phyloP scores from a whole-genome alignment of 306 rosid species.

The Potentilla sterilis region DNA sequence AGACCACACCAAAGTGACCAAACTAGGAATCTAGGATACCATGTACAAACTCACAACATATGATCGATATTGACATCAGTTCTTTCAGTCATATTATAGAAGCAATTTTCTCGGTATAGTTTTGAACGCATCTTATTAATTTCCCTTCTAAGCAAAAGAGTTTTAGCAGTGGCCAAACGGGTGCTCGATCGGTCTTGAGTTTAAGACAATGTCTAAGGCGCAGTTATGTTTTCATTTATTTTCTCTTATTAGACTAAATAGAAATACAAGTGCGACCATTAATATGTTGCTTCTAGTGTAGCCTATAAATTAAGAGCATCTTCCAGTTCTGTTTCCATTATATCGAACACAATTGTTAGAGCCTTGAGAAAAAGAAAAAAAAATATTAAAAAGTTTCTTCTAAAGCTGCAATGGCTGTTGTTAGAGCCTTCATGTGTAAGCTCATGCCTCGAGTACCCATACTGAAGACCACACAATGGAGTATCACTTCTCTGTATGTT shows the following conservation, averaged over 20 bases:
- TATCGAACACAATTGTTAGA: not conserved
- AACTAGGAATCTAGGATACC: too few species aligned
- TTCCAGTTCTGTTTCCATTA: not conserved
- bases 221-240: not conserved
- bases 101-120: too few species aligned
- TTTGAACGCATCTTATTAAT: too few species aligned
- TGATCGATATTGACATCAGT: too few species aligned
- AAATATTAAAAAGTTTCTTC: not conserved
- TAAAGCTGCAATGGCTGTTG: not conserved
- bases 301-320: not conserved
- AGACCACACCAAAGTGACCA: too few species aligned
- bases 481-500: not conserved
- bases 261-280: not conserved
- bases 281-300: not conserved
- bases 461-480: not conserved
- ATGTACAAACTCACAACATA: too few species aligned
- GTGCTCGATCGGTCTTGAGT: not conserved
- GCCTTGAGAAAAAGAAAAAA: too few species aligned
- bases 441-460: not conserved
- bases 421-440: slow-evolving; percentile 9
- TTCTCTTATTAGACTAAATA: not conserved
- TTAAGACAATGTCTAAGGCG: not conserved
- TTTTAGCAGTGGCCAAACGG: not conserved
- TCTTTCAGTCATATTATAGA: too few species aligned
- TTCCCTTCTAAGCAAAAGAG: not conserved